These are phyloP conservation scores for Trichoderma arundinaceum DNA, from an alignment of 2,329 filamentous ascomycete genomes.

Conservation along the genomic window DNA sequence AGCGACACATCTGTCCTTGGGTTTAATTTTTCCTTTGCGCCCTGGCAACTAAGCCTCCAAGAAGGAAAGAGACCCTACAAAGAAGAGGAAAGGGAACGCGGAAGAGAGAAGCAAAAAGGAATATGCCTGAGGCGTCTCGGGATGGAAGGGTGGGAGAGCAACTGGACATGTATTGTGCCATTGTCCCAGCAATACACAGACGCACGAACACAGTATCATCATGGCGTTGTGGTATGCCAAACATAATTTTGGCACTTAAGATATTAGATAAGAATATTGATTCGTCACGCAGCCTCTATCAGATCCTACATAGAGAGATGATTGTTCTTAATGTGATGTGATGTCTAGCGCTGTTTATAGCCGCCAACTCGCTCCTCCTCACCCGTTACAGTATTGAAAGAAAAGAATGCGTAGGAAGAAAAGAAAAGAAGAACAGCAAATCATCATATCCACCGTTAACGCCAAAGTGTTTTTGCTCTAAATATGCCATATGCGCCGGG, in stretches of 20 bases:
- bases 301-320: conserved; percentile 5
- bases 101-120: conserved; percentile 18
- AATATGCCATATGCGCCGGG: conserved; percentile 46
- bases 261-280: conserved; percentile 45
- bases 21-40: conserved; percentile 23
- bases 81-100: conserved; percentile 15
- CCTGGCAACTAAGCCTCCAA: not conserved
- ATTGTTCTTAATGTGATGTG: conserved; percentile 32
- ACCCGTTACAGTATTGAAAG: not conserved
- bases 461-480: conserved; percentile 45
- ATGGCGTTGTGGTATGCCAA: conserved; percentile 49
- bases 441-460: conserved; percentile 47
- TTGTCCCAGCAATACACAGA: conserved; percentile 30
- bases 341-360: conserved; percentile 38
- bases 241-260: conserved; percentile 40
- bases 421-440: conserved; percentile 37
- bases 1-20: conserved; percentile 25
- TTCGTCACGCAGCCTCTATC: conserved; percentile 38
- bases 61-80: conserved; percentile 17
- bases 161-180: conserved; percentile 43
- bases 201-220: conserved; percentile 39
- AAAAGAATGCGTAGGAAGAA: conserved; percentile 5
- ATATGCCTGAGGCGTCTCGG: conserved; percentile 33
- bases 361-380: conserved; percentile 14
- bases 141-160: conserved; percentile 37